phyloP scores from a whole-genome alignment of 2,329 filamentous ascomycete genomes.

The Diaporthe citriasiana region DNA sequence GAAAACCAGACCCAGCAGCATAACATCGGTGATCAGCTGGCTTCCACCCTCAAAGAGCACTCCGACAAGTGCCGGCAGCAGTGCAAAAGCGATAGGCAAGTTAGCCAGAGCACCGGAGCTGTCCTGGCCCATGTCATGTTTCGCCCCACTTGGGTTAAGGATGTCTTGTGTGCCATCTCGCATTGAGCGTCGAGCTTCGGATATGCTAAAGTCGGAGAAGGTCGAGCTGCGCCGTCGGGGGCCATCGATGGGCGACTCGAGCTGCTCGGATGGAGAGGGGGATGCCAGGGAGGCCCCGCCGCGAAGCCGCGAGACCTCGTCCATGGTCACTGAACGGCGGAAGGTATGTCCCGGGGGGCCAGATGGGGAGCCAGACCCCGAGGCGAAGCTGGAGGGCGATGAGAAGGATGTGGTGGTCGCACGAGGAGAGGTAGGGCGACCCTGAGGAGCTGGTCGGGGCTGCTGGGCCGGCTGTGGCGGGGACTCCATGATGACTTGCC shows the following conservation, averaged over 20 bases:
- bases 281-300: slow-evolving; percentile 44
- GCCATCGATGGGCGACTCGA: slow-evolving; percentile 47
- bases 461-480: slow-evolving; percentile 25
- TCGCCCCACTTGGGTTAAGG: slow-evolving; percentile 65
- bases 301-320: slow-evolving; percentile 50
- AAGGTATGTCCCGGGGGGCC: slow-evolving; percentile 54
- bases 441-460: slow-evolving; percentile 25
- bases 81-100: slow-evolving; percentile 84
- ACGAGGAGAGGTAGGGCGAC: slow-evolving; percentile 32
- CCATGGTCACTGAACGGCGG: slow-evolving; percentile 58
- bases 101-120: slow-evolving; percentile 79
- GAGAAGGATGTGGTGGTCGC: slow-evolving; percentile 34
- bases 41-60: slow-evolving; percentile 88
- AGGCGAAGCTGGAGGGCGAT: slow-evolving; percentile 9
- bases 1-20: slow-evolving; percentile 83
- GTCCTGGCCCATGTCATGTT: slow-evolving; percentile 59
- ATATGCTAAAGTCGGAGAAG: slow-evolving; percentile 81
- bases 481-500: slow-evolving; percentile 31
- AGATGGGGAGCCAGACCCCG: slow-evolving; percentile 20
- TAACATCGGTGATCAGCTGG: slow-evolving; percentile 85
- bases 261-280: slow-evolving; percentile 46
- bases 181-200: slow-evolving; percentile 74
- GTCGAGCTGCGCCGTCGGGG: slow-evolving; percentile 79
- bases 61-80: slow-evolving; percentile 88
- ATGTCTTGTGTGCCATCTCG: slow-evolving; percentile 78